Conservation (phyloP, 495 filamentous ascomycete species). For the Hypoxylon crocopeplum region DNA sequence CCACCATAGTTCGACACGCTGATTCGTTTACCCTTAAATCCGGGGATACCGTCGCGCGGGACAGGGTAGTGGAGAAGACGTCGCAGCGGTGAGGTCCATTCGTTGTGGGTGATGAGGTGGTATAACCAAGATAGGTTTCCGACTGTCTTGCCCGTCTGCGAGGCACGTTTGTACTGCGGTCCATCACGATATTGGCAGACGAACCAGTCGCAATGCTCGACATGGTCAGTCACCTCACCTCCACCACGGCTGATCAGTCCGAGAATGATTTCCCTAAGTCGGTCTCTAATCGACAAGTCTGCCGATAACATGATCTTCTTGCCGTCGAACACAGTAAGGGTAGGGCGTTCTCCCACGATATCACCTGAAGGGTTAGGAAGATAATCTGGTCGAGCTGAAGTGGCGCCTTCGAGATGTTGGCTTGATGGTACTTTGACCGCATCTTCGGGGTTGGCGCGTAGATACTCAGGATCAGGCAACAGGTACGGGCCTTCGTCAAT, state of each 20-base stretch:
- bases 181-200: slow-evolving; percentile 89
- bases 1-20: slow-evolving; percentile 95
- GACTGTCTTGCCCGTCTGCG: slow-evolving; percentile 76
- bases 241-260: slow-evolving; percentile 72
- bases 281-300: slow-evolving; percentile 73
- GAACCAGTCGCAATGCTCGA: slow-evolving; percentile 79
- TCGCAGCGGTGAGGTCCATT: slow-evolving; percentile 81
- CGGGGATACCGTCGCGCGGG: slow-evolving; percentile 74
- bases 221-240: slow-evolving; percentile 68
- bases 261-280: slow-evolving; percentile 69
- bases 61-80: slow-evolving; percentile 90
- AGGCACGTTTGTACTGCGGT: slow-evolving; percentile 75
- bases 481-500: slow-evolving; percentile 89
- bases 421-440: slow-evolving; percentile 61
- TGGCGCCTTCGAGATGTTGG: slow-evolving; percentile 75
- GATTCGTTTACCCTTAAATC: slow-evolving; percentile 77
- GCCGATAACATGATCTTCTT: slow-evolving; percentile 69
- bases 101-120: slow-evolving; percentile 83
- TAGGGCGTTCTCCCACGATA: slow-evolving; percentile 38
- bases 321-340: slow-evolving; percentile 68
- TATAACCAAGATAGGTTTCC: slow-evolving; percentile 95
- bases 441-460: slow-evolving; percentile 61
- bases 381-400: slow-evolving; percentile 65
- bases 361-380: slow-evolving; percentile 52
- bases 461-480: slow-evolving; percentile 84